A percentile compares a stretch with the other conserved stretches of the same genome.
Evolutionary conservation across 371 early-diverging fungal genomes (phyloP).

Genomic region (Phascolomyces articulosus): DNA sequence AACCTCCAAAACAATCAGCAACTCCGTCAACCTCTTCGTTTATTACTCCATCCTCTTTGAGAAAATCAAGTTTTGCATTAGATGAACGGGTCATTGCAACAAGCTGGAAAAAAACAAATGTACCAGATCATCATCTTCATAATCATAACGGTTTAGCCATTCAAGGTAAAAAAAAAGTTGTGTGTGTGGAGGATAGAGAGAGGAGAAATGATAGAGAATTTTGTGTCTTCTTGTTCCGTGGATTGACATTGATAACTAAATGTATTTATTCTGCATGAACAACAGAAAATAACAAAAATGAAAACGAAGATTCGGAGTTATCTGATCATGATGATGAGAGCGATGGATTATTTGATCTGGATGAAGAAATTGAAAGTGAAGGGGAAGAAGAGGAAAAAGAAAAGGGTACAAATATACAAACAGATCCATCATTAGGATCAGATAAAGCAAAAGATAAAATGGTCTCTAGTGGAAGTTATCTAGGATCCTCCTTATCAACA

Average conservation of each 20-base stretch:
- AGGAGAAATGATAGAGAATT: background rate
- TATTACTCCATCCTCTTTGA: constrained; percentile 7
- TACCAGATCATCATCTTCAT: background rate
- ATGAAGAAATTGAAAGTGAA: constrained; percentile 43
- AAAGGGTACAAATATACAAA: background rate
- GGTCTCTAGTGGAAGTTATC: background rate
- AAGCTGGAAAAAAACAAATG: constrained; percentile 15
- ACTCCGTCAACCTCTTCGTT: background rate
- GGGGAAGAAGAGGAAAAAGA: constrained; percentile 8
- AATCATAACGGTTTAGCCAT: background rate
- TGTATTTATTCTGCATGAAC: too few species aligned
- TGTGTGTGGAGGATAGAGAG: too few species aligned
- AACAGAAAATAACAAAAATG: background rate
- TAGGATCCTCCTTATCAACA: constrained; percentile 5
- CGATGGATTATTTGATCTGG: constrained; percentile 46
- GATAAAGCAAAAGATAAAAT: too few species aligned
- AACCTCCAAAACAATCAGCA: background rate
- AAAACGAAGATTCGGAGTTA: background rate
- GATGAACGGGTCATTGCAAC: constrained; percentile 27
- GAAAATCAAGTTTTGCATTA: constrained; percentile 31
- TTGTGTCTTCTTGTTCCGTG: too few species aligned
- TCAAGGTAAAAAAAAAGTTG: constrained; percentile 7
- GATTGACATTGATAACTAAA: too few species aligned
- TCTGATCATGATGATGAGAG: constrained; percentile 18
- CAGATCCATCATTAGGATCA: background rate